Conservation (phyloP, 2,329 filamentous ascomycete species). For the Penicillium digitatum region DNA sequence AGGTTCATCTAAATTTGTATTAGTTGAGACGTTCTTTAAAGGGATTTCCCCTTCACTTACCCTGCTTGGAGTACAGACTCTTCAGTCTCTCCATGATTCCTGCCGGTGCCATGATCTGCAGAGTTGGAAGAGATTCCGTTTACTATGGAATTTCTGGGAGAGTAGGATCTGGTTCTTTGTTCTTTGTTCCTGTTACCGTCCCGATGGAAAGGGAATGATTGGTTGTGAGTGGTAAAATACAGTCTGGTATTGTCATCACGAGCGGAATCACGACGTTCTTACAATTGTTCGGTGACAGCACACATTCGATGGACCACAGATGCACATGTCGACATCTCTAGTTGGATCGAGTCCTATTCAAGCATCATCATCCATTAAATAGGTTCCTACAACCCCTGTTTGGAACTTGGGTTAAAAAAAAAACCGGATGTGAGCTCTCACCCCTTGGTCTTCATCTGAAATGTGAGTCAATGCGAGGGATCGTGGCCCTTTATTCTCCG, state of each 20-base stretch:
- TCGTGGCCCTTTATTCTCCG: conserved; percentile 23
- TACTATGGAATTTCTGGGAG: not conserved
- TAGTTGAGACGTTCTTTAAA: conserved; percentile 7
- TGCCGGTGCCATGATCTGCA: conserved; percentile 34
- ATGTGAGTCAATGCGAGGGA: conserved; percentile 21
- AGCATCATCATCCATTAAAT: too few species aligned
- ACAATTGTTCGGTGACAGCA: too few species aligned
- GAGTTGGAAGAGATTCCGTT: not conserved
- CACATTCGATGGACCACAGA: too few species aligned
- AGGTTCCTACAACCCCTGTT: too few species aligned
- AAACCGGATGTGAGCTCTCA: conserved; percentile 13
- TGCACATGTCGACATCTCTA: too few species aligned
- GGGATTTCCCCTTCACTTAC: conserved; percentile 18
- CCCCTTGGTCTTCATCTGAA: conserved; percentile 14
- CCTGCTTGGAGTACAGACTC: conserved; percentile 32
- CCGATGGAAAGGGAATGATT: too few species aligned
- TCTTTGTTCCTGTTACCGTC: conserved; percentile 12
- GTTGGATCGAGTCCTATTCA: too few species aligned
- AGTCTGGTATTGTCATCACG: conserved; percentile 2
- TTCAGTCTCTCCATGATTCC: conserved; percentile 31
- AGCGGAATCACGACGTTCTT: too few species aligned
- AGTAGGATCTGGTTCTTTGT: not conserved
- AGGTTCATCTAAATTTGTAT: conserved; percentile 32
- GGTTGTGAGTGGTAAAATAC: not conserved
- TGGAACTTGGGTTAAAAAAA: too few species aligned